Evolutionary conservation across 2,329 filamentous ascomycete species (phyloP), one percentile per base, ranked within the genome.

Genomic region (Fusarium mangiferae): DNA sequence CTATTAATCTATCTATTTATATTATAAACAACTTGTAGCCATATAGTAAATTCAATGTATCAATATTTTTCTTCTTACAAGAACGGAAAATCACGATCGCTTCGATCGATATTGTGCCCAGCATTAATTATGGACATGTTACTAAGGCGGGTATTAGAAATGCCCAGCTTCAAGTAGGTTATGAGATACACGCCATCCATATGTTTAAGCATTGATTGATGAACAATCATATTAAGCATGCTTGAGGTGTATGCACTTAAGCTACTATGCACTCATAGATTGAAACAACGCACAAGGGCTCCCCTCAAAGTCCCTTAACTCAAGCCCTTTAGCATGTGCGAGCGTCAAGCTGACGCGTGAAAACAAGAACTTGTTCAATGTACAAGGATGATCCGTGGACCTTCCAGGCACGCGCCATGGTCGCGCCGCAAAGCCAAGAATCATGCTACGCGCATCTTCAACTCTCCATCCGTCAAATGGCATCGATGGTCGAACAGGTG

Each of bases 401-500:
- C 66, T 70, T n/a, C 67, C 67, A 54, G 67, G 67, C 5, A 70
- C 45, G 28, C 67, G 67, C 67, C 67, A 70, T 20, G 59, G 66
- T 3, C 51, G 59, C 18, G 60, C 67, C 3, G 59, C 42, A 15
- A 70, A 28, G 3, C 66, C 52, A 4, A 70, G 41, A 30, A 70
- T 70, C 14, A 55, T 52, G 13, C n/a, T 70, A 3, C n/a, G 69
- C 2, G 67, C 67, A 2, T 70, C 66, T 22, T 70, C 67, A 7
- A 70, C 66, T 26, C 59, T 70, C 67, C 67, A 70, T 18, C 68
- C 68, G 22, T 70, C 66, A 10, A 70, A 70, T 5, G 66, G 61
- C 17, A 33, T 33, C 0, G 26, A 24, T 20, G 68, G 66, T 4
- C 48, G 45, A 14, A 39, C 13, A 15, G 54, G 26, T 5, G 61